phyloP scores from a whole-genome alignment of 2,329 filamentous ascomycete species.

The Talaromyces amestolkiae region DNA sequence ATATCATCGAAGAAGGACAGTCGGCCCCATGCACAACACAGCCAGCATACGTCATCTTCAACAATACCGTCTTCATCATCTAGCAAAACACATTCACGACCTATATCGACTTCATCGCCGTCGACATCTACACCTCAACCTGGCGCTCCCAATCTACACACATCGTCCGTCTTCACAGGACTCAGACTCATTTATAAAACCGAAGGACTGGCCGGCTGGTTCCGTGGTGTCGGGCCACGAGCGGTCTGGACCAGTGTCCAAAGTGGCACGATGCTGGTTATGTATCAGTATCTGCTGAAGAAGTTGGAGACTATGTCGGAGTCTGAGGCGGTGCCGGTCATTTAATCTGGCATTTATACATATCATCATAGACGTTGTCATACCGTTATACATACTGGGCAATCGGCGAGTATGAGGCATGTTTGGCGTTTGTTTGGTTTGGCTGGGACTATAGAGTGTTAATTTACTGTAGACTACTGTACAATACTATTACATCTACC shows the following conservation, averaged over 20 bases:
- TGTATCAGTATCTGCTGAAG: constrained; percentile 85
- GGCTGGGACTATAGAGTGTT: constrained; percentile 6
- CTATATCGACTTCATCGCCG: constrained; percentile 86
- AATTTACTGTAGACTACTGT: constrained; percentile 3
- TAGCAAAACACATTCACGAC: constrained; percentile 57
- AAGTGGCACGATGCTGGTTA: constrained; percentile 91
- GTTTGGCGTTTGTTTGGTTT: constrained; percentile 16
- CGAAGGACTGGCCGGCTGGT: constrained; percentile 86
- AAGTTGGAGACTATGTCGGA: constrained; percentile 62
- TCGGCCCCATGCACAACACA: constrained; percentile 16
- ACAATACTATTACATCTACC: neutral
- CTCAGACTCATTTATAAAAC: constrained; percentile 83
- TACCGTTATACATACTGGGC: constrained; percentile 3
- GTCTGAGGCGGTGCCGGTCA: constrained; percentile 6
- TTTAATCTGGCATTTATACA: neutral
- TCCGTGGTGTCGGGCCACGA: constrained; percentile 87
- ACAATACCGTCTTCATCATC: constrained; percentile 24
- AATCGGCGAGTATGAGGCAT: constrained; percentile 16
- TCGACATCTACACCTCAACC: constrained; percentile 78
- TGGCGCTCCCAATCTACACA: constrained; percentile 76
- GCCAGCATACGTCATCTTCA: constrained; percentile 1
- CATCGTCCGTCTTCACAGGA: constrained; percentile 82
- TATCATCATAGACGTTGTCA: neutral
- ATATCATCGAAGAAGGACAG: constrained; percentile 31
- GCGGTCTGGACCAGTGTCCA: constrained; percentile 97